Evolutionary conservation across 768 basidiomycete genomes (phyloP), one percentile per base, ranked within the genome.

Genomic region (Podaxis pistillaris): DNA sequence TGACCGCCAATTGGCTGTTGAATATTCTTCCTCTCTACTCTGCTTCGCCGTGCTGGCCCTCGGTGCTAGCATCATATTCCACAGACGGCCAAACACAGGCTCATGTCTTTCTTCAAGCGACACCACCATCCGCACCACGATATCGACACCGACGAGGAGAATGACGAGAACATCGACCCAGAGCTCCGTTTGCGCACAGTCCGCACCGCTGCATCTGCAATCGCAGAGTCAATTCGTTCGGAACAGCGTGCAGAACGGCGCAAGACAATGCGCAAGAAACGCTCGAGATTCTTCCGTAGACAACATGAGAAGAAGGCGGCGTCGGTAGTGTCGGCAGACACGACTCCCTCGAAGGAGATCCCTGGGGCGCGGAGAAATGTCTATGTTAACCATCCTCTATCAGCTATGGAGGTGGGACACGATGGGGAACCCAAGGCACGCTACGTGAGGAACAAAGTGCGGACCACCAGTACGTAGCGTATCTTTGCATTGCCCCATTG

Each of bases 391-490:
- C 71, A 82, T 44, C 84, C 87, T 1, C 77, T 91, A 36, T 80
- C 88, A 5, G 76, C 83, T 22, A 75, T 80, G 66, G 89, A 94
- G 73, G 74, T 89, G 44, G 87, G 89, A 69, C 74, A 78, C 2
- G 70, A 85, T 53, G 93, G 92, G n/a, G 90, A 96, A 62, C 94
- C 93, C 0, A 75, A 83, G 58, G 85, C 77, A 41, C 83, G 86
- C n/a, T 98, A 95, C 74, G 84, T 85, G 33, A 79, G 96, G 69
- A 98, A 97, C 73, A 98, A 97, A 83, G 94, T 98, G 65, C 82
- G 90, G 70, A 97, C 96, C 44, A 91, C 90, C 67, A 96, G 93
- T 94, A 74, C 77, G 92, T 86, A 12, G 74, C 77, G 91, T 86
- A 12, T 61, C 30, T 47, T 52, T 46, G 22, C 41, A 54, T 30